Evolutionary conservation across 192 early-diverging fungal species (phyloP), one percentile per base, ranked within the genome.

Genomic region (Coemansia sp.): DNA sequence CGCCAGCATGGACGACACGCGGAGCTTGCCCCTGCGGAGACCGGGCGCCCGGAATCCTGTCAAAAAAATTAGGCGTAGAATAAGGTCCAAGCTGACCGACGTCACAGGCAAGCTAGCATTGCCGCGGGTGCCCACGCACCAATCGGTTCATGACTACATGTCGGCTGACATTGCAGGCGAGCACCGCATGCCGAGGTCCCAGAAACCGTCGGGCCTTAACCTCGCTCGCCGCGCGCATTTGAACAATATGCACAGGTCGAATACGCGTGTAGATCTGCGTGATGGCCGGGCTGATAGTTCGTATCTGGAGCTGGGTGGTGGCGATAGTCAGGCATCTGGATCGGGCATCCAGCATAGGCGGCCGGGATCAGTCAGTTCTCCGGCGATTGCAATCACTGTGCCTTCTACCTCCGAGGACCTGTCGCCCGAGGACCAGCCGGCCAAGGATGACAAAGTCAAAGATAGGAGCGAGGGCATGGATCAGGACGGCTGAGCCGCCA

Each of bases 111-210:
- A 50, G 31, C 49, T 64, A n/a, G n/a, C n/a, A n/a, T n/a, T n/a
- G 44, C 23, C 62, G 14, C 45, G 58, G 44, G 48, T 54, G 24
- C 19, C 30, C 4, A 14, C 62, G 23, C 33, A 33, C 16, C 59
- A 59, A 27, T 64, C 68, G 6, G 46, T 64, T 22, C 61, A 71
- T 21, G 52, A 54, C 48, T 71, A 64, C 28, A 64, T 71, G 56
- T 42, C 61, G 21, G 51, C 62, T 14, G 32, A 45, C 1, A 56
- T 69, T 32, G 66, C 66, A 18, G 28, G 60, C 9, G 59, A 69
- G 33, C 54, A 22, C 2, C 33, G 25, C 12, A 8, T 5, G 28
- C 30, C 27, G 7, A 2, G 5, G 43, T n/a, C 43, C 2, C 43
- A 21, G 18, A 19, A 6, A 6, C n/a, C 8, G 8, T 19, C 43